Base-by-base conservation (phyloP, 495 filamentous ascomycete genomes). In the Usnea hakonensis region DNA sequence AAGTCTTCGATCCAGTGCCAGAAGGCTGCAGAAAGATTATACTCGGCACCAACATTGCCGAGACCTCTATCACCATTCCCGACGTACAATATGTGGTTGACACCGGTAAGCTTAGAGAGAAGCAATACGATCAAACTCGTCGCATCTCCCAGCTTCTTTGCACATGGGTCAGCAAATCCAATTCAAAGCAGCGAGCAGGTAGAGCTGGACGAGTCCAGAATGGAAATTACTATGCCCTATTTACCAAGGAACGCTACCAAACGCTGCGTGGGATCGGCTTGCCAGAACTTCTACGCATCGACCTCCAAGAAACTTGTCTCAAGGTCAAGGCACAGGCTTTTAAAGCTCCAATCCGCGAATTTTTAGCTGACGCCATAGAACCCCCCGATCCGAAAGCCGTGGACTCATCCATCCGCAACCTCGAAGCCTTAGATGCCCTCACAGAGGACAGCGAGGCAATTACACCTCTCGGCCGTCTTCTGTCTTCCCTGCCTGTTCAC, bases 31-130 rank as follows among this genome's bases (percentile, higher is more conserved):
- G 83, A 43, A 79, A 83, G 63, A 75, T 86, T 33, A 79, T 86
- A 44, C 70, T 86, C 14, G 73, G 83, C 14, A 86, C 83, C 0
- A 83, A 86, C 64, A 80, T 86, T 57, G 82, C 83, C 3, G 83
- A 86, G 65, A 84, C 83, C 0, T 85, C 83, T 6, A 67, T 86
- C 35, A 86, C 83, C 3, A 79, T 86, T 43, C 78, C 83, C 13
- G 83, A 85, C 61, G 80, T 86, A 33, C 74, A 76, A 59, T 80
- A 77, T 63, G 82, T 86, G 21, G 71, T 86, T 35, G 83, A 86
- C 63, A 71, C 75, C 19, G 83, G 83, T 26, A 83, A 82, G 64
- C 67, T 78, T 38, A 74, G 83, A 54, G 78, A 81, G 57, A 76
- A 77, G 33, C 72, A 78, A 46, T 83, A 81, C 58, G 76, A 83